phyloP scores from a whole-genome alignment of 768 basidiomycete genomes.

The Mycena belliarum region DNA sequence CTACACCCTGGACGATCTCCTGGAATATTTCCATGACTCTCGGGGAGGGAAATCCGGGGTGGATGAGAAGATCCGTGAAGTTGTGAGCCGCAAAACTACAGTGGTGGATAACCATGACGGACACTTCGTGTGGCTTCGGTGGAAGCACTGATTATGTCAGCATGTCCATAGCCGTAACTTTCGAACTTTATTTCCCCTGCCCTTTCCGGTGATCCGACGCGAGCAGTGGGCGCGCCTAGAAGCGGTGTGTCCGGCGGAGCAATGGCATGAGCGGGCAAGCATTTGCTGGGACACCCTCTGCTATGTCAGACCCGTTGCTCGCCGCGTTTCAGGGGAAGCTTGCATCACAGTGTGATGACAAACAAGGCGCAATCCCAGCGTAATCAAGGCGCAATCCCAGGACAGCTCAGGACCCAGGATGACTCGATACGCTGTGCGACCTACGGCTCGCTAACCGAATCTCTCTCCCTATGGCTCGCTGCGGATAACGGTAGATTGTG shows the following conservation, averaged over 20 bases:
- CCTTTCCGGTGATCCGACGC: not conserved
- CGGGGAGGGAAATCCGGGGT: conserved; percentile 62
- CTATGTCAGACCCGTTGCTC: not conserved
- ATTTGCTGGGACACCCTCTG: not conserved
- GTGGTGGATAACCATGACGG: conserved; percentile 59
- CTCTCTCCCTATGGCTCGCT: too few relatives aligned
- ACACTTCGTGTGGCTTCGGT: conserved; percentile 62
- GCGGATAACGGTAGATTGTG: conserved; percentile 11
- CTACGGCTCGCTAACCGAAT: too few relatives aligned
- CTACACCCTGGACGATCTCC: conserved; percentile 62
- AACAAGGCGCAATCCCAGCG: not conserved
- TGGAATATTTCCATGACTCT: conserved; percentile 52
- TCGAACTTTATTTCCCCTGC: not conserved
- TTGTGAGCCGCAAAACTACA: conserved; percentile 68
- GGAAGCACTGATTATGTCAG: conserved; percentile 41
- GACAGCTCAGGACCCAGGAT: too few relatives aligned
- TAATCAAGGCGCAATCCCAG: not conserved
- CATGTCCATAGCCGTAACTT: not conserved
- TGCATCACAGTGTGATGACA: conserved; percentile 1
- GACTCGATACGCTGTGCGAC: too few relatives aligned
- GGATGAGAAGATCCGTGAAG: conserved; percentile 74
- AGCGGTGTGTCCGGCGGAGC: conserved; percentile 7
- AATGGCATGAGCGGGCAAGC: not conserved
- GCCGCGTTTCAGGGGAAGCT: conserved; percentile 6
- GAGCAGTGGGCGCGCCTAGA: not conserved